These are phyloP conservation scores for Phascolomyces articulosus DNA, from an alignment of 371 early-diverging fungal species.

Conservation along the genomic window DNA sequence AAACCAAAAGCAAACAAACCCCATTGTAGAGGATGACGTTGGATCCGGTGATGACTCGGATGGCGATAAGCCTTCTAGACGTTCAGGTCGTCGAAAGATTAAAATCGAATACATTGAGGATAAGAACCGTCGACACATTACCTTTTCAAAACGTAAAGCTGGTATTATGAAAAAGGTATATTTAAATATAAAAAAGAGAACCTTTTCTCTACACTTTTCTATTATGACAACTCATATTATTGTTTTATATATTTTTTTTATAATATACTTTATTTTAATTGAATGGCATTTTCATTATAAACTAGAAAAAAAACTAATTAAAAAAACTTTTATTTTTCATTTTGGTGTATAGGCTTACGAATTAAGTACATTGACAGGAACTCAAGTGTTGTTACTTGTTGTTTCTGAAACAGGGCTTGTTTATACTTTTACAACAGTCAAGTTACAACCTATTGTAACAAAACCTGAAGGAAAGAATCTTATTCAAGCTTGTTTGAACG, in stretches of 20 bases:
- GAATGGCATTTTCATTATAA: no score
- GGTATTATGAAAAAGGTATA: slow-evolving; percentile 99
- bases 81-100: slow-evolving; percentile 91
- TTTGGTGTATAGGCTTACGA: slow-evolving; percentile 84
- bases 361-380: slow-evolving; percentile 95
- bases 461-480: slow-evolving; percentile 94
- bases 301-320: background rate
- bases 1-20: background rate
- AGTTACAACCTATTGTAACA: slow-evolving; percentile 94
- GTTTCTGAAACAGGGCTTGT: slow-evolving; percentile 99
- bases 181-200: background rate
- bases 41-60: slow-evolving; percentile 50
- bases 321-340: background rate
- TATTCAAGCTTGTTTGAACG: slow-evolving; percentile 95
- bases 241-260: background rate
- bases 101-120: slow-evolving; percentile 97
- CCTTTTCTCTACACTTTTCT: no score
- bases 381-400: slow-evolving; percentile 95
- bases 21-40: slow-evolving; percentile 5
- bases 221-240: background rate
- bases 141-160: slow-evolving; percentile 98
- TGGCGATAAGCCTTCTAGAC: slow-evolving; percentile 58
- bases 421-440: slow-evolving; percentile 98
- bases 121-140: slow-evolving; percentile 94
- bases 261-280: no score